Conservation (phyloP, 2,329 filamentous ascomycete genomes). For the Helotiales sp. region DNA sequence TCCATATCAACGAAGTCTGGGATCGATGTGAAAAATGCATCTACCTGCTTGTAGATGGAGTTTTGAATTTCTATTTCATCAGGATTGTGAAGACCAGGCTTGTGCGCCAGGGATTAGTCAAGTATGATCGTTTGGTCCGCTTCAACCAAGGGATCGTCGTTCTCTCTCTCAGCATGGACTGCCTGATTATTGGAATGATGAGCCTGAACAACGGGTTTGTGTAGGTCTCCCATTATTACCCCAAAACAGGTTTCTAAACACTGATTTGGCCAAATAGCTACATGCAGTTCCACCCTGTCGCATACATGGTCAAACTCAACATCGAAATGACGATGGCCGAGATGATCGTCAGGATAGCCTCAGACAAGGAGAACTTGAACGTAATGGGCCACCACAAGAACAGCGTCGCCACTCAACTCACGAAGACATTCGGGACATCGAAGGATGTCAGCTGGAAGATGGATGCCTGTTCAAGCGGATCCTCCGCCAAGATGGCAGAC, state of each 20-base stretch:
- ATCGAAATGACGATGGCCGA: conserved; percentile 52
- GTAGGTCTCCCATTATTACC: conserved; percentile 31
- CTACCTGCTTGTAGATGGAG: conserved; percentile 55
- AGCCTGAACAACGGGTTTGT: conserved; percentile 44
- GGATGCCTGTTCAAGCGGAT: not conserved
- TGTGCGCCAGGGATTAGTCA: conserved; percentile 46
- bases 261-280: conserved; percentile 30
- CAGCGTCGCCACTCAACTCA: conserved; percentile 2
- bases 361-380: conserved; percentile 2
- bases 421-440: conserved; percentile 12
- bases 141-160: conserved; percentile 50
- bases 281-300: conserved; percentile 49
- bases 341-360: conserved; percentile 43
- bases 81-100: conserved; percentile 46
- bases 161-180: conserved; percentile 49
- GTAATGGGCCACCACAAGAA: not conserved
- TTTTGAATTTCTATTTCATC: conserved; percentile 59
- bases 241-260: not conserved
- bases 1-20: conserved; percentile 56
- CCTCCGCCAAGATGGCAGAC: not conserved
- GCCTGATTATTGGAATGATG: conserved; percentile 48
- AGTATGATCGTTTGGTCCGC: conserved; percentile 47
- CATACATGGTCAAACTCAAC: conserved; percentile 51
- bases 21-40: conserved; percentile 58
- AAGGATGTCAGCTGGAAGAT: conserved; percentile 7